Base-by-base conservation (phyloP, 176 grass and related monocot genomes). In the Rhynchospora pubera region DNA sequence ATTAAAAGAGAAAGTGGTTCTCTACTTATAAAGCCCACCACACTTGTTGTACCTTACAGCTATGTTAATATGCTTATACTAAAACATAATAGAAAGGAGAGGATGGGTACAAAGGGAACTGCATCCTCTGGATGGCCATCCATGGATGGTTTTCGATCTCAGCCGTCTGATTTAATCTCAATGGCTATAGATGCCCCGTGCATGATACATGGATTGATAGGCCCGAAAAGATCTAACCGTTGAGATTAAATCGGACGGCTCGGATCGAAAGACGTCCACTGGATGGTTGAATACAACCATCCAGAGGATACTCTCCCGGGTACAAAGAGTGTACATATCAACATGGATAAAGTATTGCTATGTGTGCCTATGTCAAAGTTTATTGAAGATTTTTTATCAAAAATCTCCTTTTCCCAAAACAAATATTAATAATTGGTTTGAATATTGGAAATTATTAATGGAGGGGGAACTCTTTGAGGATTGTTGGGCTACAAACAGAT, bases 251-350 rank as follows among this genome's bases (percentile, higher is more conserved):
- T n/a, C n/a, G n/a, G n/a, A n/a, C n/a, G n/a, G n/a, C n/a, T n/a
- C n/a, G n/a, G n/a, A n/a, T n/a, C n/a, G n/a, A n/a, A n/a, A n/a
- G n/a, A n/a, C n/a, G n/a, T n/a, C n/a, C n/a, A n/a, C n/a, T n/a
- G n/a, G n/a, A n/a, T n/a, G n/a, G n/a, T n/a, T n/a, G n/a, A n/a
- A n/a, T n/a, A n/a, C n/a, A n/a, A n/a, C n/a, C n/a, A n/a, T n/a
- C n/a, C n/a, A n/a, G n/a, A n/a, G n/a, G n/a, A n/a, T n/a, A n/a
- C n/a, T n/a, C n/a, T n/a, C n/a, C n/a, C n/a, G 24, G 70, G 70
- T 50, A 51, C 70, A 74, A 51, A 75, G 71, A 75, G 71, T 55
- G 16, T 53, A 55, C n/a, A n/a, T n/a, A n/a, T 76, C 72, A 76
- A 76, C 10, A 55, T 6, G 23, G 50, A 77, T 77, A 32, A 26